A percentile compares a stretch with the other conserved stretches of the same genome.
Evolutionary conservation across 129 eudicot species (phyloP).

Genomic region (Rutidosis leptorrhynchoides): DNA sequence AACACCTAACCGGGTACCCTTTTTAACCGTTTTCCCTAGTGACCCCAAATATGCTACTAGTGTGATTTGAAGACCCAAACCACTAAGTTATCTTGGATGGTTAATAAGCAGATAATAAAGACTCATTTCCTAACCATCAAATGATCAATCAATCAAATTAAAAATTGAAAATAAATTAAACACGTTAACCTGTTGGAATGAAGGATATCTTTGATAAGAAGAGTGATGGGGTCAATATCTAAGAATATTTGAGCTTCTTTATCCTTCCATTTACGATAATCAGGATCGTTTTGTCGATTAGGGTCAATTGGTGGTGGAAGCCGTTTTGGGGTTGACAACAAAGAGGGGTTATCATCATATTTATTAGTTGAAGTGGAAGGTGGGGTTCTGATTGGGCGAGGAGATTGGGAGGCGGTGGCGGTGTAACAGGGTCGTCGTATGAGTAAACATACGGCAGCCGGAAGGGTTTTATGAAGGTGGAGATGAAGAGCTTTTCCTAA

Average conservation of each 20-base stretch:
- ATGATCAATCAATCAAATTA: background rate
- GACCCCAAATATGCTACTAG: no score
- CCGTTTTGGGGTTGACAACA: background rate
- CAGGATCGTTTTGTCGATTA: slow-evolving; percentile 44
- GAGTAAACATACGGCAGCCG: slow-evolving; percentile 32
- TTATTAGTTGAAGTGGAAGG: slow-evolving; percentile 18
- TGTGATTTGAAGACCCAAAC: no score
- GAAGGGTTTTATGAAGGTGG: slow-evolving; percentile 35
- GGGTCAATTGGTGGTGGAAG: slow-evolving; percentile 40
- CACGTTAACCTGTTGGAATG: slow-evolving; percentile 66
- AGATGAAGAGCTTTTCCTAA: slow-evolving; percentile 48
- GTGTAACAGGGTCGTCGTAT: slow-evolving; percentile 41
- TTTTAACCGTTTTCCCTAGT: no score
- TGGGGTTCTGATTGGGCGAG: slow-evolving; percentile 38
- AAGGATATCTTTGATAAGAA: slow-evolving; percentile 57
- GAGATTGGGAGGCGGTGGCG: slow-evolving; percentile 40
- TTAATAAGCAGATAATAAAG: no score
- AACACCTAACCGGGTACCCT: no score
- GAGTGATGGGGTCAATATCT: slow-evolving; percentile 61
- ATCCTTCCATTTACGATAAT: slow-evolving; percentile 67
- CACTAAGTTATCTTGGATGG: no score
- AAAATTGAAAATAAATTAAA: no score
- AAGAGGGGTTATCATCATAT: background rate
- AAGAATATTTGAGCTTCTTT: slow-evolving; percentile 58
- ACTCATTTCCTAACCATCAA: background rate